These are phyloP conservation scores for Staphylotrichum longicolle DNA, from an alignment of 495 filamentous ascomycete genomes.

Conservation along the genomic window DNA sequence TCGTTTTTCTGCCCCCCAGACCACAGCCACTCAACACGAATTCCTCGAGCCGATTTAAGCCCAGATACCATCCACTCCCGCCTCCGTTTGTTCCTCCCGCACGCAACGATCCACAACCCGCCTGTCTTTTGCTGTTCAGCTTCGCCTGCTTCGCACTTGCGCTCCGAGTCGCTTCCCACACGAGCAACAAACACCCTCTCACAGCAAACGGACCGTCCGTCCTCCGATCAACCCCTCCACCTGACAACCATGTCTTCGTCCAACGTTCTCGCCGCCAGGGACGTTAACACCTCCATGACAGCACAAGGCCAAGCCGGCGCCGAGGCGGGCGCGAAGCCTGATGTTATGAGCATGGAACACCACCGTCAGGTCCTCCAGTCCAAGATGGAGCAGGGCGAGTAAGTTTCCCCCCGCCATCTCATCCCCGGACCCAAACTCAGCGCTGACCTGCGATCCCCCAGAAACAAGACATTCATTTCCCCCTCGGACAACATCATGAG, in stretches of 20 bases:
- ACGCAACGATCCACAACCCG: constrained; percentile 2
- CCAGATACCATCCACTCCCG: not conserved
- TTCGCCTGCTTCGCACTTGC: not conserved
- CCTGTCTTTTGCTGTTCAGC: not conserved
- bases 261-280: constrained; percentile 55
- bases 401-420: constrained; percentile 24
- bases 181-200: not conserved
- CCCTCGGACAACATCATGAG: constrained; percentile 91
- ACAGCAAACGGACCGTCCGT: not conserved
- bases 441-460: constrained; percentile 9
- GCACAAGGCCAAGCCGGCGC: constrained; percentile 11
- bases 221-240: not conserved
- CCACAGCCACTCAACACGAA: constrained; percentile 1
- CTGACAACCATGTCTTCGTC: constrained; percentile 35
- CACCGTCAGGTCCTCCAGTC: constrained; percentile 74
- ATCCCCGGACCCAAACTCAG: not conserved
- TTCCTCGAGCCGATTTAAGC: constrained; percentile 10
- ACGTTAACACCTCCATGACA: constrained; percentile 53
- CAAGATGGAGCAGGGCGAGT: constrained; percentile 65
- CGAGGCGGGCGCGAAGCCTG: constrained; percentile 34
- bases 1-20: constrained; percentile 13
- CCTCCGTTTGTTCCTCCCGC: not conserved
- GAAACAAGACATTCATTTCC: constrained; percentile 72
- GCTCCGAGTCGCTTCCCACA: not conserved
- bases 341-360: constrained; percentile 69